These are phyloP conservation scores for Camelina hispida DNA, from an alignment of 345 rosid genomes.

Conservation along the genomic window DNA sequence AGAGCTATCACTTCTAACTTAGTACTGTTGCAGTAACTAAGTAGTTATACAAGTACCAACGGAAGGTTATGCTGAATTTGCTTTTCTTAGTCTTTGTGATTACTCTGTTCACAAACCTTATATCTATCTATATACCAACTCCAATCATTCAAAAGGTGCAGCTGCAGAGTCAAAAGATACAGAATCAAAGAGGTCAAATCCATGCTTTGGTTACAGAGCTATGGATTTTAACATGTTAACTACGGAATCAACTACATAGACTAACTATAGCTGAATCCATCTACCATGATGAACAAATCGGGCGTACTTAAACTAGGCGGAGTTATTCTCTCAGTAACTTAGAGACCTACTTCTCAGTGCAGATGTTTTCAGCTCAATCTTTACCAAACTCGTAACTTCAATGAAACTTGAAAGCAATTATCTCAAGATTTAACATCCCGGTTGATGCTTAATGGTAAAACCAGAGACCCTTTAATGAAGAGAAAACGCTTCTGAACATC, in stretches of 20 bases:
- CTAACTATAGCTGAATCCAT: not conserved
- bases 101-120: too few species aligned
- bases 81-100: too few species aligned
- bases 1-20: too few species aligned
- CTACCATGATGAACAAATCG: not conserved
- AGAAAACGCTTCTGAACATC: conserved; percentile 79
- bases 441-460: conserved; percentile 80
- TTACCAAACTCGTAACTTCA: not conserved
- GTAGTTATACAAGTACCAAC: too few species aligned
- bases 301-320: not conserved
- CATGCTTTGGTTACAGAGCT: not conserved
- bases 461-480: conserved; percentile 80
- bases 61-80: too few species aligned
- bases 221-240: not conserved
- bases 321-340: not conserved
- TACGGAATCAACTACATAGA: too few species aligned
- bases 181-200: conserved; percentile 15
- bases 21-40: too few species aligned
- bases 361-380: conserved; percentile 4
- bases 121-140: too few species aligned
- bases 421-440: conserved; percentile 52
- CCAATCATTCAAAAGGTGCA: conserved; percentile 41
- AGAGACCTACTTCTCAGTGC: not conserved
- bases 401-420: conserved; percentile 11
- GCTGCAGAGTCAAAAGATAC: conserved; percentile 53